Percentiles rank a stretch among this genome's conserved stretches.
Conservation (phyloP, 306 rosid species). For the Heteromeles arbutifolia region DNA sequence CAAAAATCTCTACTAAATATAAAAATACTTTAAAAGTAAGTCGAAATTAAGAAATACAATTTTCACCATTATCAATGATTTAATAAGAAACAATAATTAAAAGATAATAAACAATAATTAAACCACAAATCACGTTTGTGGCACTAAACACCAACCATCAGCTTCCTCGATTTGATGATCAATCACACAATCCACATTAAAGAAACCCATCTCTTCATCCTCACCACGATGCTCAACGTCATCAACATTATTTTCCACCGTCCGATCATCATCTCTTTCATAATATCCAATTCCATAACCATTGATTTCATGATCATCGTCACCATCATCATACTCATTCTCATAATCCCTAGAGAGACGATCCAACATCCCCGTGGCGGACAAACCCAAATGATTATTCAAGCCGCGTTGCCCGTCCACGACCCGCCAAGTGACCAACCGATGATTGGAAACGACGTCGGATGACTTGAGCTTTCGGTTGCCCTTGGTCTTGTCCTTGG, state of each 20-base stretch:
- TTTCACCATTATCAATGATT: neutral
- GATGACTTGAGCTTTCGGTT: conserved; percentile 30
- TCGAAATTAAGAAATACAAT: neutral
- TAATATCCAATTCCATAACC: neutral
- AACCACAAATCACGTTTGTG: conserved; percentile 18
- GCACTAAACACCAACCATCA: conserved; percentile 53
- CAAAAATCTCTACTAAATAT: too few relatives aligned
- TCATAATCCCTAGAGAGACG: neutral
- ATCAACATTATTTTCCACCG: neutral
- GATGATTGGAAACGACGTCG: conserved; percentile 18
- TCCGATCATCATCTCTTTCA: neutral
- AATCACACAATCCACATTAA: conserved; percentile 23
- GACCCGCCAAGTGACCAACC: conserved; percentile 29
- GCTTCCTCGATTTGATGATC: conserved; percentile 39
- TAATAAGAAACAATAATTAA: neutral
- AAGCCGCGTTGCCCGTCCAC: conserved; percentile 8
- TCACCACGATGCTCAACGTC: neutral
- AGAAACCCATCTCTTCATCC: conserved; percentile 16
- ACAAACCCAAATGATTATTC: conserved; percentile 8
- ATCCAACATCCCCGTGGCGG: conserved; percentile 39
- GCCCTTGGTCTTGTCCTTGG: conserved; percentile 58
- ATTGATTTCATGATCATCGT: neutral
- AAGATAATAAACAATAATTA: neutral
- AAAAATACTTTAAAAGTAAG: neutral
- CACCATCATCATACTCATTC: neutral